A percentile compares a stretch with the other conserved stretches of the same genome.
phyloP scores from a whole-genome alignment of 2,329 filamentous ascomycete genomes.

The Aspergillus sp. region DNA sequence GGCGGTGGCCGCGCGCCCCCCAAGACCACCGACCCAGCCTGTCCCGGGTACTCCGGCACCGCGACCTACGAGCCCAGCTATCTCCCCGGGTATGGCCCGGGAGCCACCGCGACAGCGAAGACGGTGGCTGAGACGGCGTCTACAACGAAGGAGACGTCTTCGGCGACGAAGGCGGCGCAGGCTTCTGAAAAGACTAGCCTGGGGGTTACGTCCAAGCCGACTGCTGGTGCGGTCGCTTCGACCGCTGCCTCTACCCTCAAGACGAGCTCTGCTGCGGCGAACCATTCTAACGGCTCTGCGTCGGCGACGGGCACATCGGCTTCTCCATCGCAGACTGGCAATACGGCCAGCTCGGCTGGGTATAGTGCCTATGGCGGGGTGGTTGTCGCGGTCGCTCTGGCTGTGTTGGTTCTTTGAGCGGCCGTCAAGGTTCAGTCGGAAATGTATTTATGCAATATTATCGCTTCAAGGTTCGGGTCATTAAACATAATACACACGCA shows the following conservation, averaged over 20 bases:
- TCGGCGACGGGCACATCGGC: not conserved
- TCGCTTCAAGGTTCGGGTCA: not conserved
- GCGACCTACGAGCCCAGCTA: conserved; percentile 22
- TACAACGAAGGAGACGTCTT: not conserved
- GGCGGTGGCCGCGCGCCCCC: conserved; percentile 65
- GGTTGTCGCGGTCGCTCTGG: not conserved
- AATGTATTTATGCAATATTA: not conserved
- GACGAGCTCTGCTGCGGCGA: not conserved
- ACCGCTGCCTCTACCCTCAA: not conserved
- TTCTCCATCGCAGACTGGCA: not conserved
- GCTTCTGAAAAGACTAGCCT: not conserved
- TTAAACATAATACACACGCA: not conserved
- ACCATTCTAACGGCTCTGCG: not conserved
- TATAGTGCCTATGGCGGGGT: not conserved
- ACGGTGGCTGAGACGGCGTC: not conserved
- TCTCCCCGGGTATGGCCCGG: conserved; percentile 21
- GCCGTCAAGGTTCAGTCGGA: not conserved
- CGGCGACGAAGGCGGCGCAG: not conserved
- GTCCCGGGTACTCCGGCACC: conserved; percentile 33
- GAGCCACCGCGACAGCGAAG: conserved; percentile 14
- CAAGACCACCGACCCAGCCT: conserved; percentile 64
- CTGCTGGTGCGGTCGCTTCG: not conserved
- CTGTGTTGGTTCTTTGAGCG: not conserved
- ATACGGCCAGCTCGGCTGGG: not conserved
- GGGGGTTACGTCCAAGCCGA: not conserved